Evolutionary conservation across 352 stramenopile genomes (phyloP).

Genomic region (Phytophthora tubulina): DNA sequence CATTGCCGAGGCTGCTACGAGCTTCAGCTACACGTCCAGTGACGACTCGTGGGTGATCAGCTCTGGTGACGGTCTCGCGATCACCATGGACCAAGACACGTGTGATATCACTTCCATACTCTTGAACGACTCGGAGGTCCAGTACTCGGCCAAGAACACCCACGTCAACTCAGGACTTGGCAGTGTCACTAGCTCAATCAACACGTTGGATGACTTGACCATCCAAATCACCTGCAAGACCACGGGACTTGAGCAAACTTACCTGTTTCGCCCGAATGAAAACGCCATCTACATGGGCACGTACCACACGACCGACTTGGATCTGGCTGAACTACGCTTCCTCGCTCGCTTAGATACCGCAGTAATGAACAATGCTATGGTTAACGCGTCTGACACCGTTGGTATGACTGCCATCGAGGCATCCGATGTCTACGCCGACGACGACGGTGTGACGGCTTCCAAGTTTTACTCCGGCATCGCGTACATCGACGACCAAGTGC

Average conservation of each 20-base stretch:
- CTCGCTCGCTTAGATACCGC: conserved; percentile 45
- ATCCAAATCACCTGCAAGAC: conserved; percentile 54
- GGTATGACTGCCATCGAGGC: conserved; percentile 48
- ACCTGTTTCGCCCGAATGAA: conserved; percentile 55
- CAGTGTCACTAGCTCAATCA: conserved; percentile 44
- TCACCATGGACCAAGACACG: conserved; percentile 52
- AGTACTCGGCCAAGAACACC: conserved; percentile 56
- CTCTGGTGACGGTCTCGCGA: conserved; percentile 38
- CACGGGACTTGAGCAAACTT: conserved; percentile 52
- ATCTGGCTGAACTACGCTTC: conserved; percentile 55
- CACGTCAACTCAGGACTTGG: conserved; percentile 53
- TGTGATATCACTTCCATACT: conserved; percentile 57
- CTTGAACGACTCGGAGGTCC: conserved; percentile 48
- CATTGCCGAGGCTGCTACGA: conserved; percentile 18
- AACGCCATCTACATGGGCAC: conserved; percentile 66
- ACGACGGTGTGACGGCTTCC: conserved; percentile 41
- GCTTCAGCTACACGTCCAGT: conserved; percentile 45
- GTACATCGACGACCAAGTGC: conserved; percentile 43
- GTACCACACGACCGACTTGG: conserved; percentile 48
- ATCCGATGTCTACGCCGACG: conserved; percentile 46
- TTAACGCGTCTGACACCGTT: conserved; percentile 35
- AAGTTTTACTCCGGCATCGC: conserved; percentile 50
- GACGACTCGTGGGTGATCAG: conserved; percentile 45
- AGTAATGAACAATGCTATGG: conserved; percentile 41
- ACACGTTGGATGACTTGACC: conserved; percentile 37